Evolutionary conservation across 2,329 filamentous ascomycete species (phyloP).

Genomic region (Aspergillus pseudotamarii): DNA sequence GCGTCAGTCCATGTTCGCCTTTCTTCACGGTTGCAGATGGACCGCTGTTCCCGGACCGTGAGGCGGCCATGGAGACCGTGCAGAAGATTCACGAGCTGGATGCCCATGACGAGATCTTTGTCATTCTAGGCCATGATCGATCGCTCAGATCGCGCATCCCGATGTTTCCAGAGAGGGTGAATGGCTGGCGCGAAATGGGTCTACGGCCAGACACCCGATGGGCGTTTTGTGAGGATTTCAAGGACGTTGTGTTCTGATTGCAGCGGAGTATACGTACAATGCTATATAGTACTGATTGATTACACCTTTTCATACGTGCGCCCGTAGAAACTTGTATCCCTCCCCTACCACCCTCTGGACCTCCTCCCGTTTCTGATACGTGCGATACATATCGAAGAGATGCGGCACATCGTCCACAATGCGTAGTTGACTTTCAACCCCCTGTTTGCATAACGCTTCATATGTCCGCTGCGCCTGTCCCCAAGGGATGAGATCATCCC

Average conservation of each 20-base stretch:
- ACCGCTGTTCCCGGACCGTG: not conserved
- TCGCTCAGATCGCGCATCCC: not conserved
- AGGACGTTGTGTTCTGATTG: too few relatives aligned
- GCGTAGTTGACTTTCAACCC: slow-evolving; percentile 3
- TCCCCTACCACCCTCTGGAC: too few relatives aligned
- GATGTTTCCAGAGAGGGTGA: not conserved
- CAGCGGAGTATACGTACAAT: too few relatives aligned
- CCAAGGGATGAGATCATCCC: slow-evolving; percentile 21
- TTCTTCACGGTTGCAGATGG: not conserved
- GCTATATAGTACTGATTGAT: too few relatives aligned
- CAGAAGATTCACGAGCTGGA: slow-evolving; percentile 11
- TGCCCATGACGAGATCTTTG: slow-evolving; percentile 7
- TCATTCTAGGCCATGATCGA: slow-evolving; percentile 14
- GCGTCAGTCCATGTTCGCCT: not conserved
- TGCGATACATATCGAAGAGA: slow-evolving; percentile 14
- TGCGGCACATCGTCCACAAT: slow-evolving; percentile 11
- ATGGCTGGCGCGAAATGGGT: not conserved
- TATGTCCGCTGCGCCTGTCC: slow-evolving; percentile 10
- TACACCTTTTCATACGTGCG: too few relatives aligned
- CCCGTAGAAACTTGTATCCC: too few relatives aligned
- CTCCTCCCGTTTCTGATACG: too few relatives aligned
- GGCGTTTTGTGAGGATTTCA: not conserved
- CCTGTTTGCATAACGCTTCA: slow-evolving; percentile 7
- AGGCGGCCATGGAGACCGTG: not conserved
- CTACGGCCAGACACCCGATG: not conserved